Conservation (phyloP, 2,329 filamentous ascomycete species). For the Drechslera avenae region DNA sequence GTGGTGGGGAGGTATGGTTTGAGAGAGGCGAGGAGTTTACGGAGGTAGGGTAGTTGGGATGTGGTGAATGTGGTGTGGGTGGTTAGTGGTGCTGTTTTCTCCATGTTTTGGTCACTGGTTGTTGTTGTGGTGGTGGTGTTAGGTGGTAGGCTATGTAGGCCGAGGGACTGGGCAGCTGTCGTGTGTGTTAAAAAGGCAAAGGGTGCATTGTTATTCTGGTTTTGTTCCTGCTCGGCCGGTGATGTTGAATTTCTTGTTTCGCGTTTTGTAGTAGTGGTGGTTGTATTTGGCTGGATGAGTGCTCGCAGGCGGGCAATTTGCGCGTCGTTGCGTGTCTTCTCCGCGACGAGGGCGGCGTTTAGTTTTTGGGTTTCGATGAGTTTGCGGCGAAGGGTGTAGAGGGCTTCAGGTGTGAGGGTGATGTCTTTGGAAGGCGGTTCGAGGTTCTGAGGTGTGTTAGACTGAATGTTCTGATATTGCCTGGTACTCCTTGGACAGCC, state of each 20-base stretch:
- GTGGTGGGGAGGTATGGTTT: slow-evolving; percentile 64
- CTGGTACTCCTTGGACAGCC: neutral
- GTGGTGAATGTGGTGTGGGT: slow-evolving; percentile 80
- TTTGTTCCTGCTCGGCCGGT: slow-evolving; percentile 7
- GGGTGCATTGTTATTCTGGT: slow-evolving; percentile 23
- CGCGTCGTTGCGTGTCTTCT: slow-evolving; percentile 73
- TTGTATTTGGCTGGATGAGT: slow-evolving; percentile 50
- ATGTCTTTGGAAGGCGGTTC: slow-evolving; percentile 27
- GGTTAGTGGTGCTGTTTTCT: slow-evolving; percentile 57
- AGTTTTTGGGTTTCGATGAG: slow-evolving; percentile 80
- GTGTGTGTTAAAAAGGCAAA: slow-evolving; percentile 64
- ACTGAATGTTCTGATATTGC: neutral
- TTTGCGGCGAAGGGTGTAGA: slow-evolving; percentile 74
- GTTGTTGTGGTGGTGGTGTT: neutral
- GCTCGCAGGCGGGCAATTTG: slow-evolving; percentile 69
- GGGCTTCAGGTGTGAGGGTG: slow-evolving; percentile 67
- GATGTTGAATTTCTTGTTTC: slow-evolving; percentile 29
- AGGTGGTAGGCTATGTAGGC: slow-evolving; percentile 45
- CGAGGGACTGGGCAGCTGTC: slow-evolving; percentile 53
- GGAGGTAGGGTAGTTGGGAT: slow-evolving; percentile 80
- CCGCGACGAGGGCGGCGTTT: slow-evolving; percentile 70
- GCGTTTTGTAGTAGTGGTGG: slow-evolving; percentile 18
- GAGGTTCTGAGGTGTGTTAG: slow-evolving; percentile 28
- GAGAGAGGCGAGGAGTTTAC: slow-evolving; percentile 70
- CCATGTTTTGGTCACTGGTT: slow-evolving; percentile 7